Evolutionary conservation across 2,329 filamentous ascomycete species (phyloP), one percentile per base, ranked within the genome.

Genomic region (Microcyclospora tardicrescens): DNA sequence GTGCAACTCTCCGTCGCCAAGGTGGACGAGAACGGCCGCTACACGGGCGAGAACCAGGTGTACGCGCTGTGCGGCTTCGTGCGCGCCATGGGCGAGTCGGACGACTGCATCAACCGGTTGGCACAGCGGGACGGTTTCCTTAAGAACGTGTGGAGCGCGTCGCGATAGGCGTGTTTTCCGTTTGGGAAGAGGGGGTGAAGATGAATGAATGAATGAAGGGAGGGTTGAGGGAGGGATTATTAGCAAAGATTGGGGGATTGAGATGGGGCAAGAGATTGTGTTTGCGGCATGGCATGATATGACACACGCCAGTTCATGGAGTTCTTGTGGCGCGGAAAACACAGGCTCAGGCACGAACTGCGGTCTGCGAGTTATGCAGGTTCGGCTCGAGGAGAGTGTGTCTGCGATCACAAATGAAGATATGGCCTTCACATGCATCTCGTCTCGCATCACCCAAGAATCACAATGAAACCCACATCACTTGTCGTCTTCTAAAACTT

Each of bases 41-140:
- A 87, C 72, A 85, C 84, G 56, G 86, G 89, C 69, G 91, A 95
- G 75, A 93, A 87, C 80, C 83, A 95, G 71, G 80, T 84, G 64
- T 98, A 94, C 67, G 89, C 91, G 58, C 82, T 98, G 53, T 93
- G 83, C 73, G 91, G 91, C 52, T 98, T 96, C 73, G 84, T 98
- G 61, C 82, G 91, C 58, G 84, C 87, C 58, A 91, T 94, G 79
- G 91, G 91, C 64, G 93, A 98, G 84, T 81, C 79, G 67, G 91
- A 98, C 66, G 91, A 98, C 72, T 77, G 83, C 60, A 69, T 98
- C 62, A 98, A 98, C 82, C 75, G 91, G 62, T 76, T 98, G 61
- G 75, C 87, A 55, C 91, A 98, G 78, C 79, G 84, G 57, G 93
- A 98, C 66, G 91, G 91, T 54, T 83, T 93, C 69, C 67, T 98